Evolutionary conservation across 805 yeast species (phyloP), one percentile per base, ranked within the genome.

Genomic region (Blastobotrys terrestris): DNA sequence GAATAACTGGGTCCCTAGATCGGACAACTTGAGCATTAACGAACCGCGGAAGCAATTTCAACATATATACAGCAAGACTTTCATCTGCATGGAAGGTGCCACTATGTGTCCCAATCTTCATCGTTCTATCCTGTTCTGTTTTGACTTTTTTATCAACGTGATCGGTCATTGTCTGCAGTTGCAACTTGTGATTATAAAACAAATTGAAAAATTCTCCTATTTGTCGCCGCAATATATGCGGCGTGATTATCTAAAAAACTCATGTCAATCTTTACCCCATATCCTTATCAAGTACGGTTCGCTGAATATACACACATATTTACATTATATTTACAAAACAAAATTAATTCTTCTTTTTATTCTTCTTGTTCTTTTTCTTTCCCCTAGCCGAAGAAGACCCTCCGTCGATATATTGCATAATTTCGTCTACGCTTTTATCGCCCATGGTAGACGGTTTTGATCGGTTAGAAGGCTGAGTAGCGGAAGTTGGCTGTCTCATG

Each of bases 61-160:
- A 73, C 85, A 94, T 82, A 68, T 77, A 91, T 2, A 92, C 96
- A 1, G 98, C 99, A 49, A 94, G 77, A 8, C 96, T 83, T 69
- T 94, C 99, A 68, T 94, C 99, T 8, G 98, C 98, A 66, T 94
- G 99, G 76, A 94, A 94, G 0, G 90, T 78, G 5, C 99, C 99
- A 48, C 63, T 63, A 54, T 67, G 74, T 11, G 96, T 91, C 65
- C 96, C 92, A 53, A 91, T 87, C 63, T 80, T 81, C 55, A 81
- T 66, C 21, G 13, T 64, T 73, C 67, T 35, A 51, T 53, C 15
- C 39, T 18, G 31, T 31, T 45, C 16, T 6, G 26, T 31, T 18
- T 45, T 45, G 44, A 15, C 19, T 39, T 45, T 45, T 14, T 45
- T 35, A 26, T 15, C 40, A 15, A 15, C 20, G 21, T 31, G 40